A percentile compares a stretch with the other conserved stretches of the same genome.
phyloP scores from a whole-genome alignment of 345 rosid species.

The Chamaenerion angustifolium region DNA sequence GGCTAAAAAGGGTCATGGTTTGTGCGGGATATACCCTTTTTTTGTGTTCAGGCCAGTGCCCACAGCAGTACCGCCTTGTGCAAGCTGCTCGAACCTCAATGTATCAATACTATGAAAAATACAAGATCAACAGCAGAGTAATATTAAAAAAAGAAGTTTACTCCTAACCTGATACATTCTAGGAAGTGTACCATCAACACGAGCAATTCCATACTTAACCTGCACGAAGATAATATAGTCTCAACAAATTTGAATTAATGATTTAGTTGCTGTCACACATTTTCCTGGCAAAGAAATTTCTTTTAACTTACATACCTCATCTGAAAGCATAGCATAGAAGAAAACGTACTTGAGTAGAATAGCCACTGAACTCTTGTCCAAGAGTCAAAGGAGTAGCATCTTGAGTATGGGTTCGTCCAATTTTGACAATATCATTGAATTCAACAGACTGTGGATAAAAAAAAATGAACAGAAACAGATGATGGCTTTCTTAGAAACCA shows the following conservation, averaged over 20 bases:
- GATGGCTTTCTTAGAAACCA: not conserved
- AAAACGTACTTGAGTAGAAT: conserved; percentile 60
- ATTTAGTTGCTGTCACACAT: too few relatives aligned
- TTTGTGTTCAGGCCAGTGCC: conserved; percentile 96
- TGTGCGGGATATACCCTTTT: conserved; percentile 45
- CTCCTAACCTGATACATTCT: conserved; percentile 72
- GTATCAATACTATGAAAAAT: conserved; percentile 20
- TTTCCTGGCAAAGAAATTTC: too few relatives aligned
- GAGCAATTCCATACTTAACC: conserved; percentile 82
- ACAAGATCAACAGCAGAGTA: not conserved
- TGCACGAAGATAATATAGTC: conserved; percentile 11
- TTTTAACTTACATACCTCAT: too few relatives aligned
- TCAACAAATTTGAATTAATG: not conserved
- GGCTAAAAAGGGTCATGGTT: too few relatives aligned
- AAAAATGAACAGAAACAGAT: not conserved
- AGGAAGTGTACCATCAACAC: conserved; percentile 63
- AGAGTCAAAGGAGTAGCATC: conserved; percentile 97
- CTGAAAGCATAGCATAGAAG: not conserved
- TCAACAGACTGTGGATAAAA: conserved; percentile 41
- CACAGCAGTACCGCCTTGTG: conserved; percentile 99
- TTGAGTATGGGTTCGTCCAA: conserved; percentile 95
- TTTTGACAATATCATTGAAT: conserved; percentile 83
- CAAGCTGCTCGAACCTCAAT: conserved; percentile 52
- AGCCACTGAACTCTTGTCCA: conserved; percentile 98
- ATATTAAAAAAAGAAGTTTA: conserved; percentile 5